These are phyloP conservation scores for Ceratocystis colombiana DNA, from an alignment of 2,329 filamentous ascomycete species.

Conservation along the genomic window DNA sequence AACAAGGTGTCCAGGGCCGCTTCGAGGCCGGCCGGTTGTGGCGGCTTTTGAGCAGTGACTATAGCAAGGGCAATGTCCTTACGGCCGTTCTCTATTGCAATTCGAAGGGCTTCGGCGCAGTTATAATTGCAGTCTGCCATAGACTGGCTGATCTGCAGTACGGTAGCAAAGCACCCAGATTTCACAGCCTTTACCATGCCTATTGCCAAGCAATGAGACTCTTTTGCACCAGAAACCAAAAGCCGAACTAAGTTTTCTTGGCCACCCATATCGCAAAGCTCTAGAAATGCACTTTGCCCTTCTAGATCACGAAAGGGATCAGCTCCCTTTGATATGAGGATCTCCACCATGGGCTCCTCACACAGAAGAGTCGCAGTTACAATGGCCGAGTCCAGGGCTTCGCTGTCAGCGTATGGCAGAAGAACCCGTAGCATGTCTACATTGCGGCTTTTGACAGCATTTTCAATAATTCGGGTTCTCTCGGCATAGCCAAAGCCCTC, in stretches of 20 bases:
- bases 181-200: conserved; percentile 44
- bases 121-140: conserved; percentile 45
- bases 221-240: conserved; percentile 42
- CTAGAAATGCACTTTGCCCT: conserved; percentile 45
- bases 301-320: conserved; percentile 40
- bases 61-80: conserved; percentile 48
- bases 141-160: conserved; percentile 43
- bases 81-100: conserved; percentile 40
- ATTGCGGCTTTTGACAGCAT: conserved; percentile 43
- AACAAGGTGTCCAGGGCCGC: conserved; percentile 43
- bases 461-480: conserved; percentile 42
- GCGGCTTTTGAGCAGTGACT: conserved; percentile 44
- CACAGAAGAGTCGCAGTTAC: conserved; percentile 40
- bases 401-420: conserved; percentile 43
- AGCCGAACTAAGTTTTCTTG: conserved; percentile 40
- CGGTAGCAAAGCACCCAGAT: conserved; percentile 42
- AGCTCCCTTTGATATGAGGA: conserved; percentile 44
- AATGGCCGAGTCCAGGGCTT: conserved; percentile 42
- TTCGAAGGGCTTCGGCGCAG: conserved; percentile 43
- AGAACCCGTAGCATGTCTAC: conserved; percentile 46
- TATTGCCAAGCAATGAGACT: conserved; percentile 38
- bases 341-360: conserved; percentile 38
- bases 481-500: conserved; percentile 39
- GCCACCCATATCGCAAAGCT: conserved; percentile 40
- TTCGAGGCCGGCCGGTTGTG: conserved; percentile 40